A percentile compares a stretch with the other conserved stretches of the same genome.
phyloP scores from a whole-genome alignment of 2,329 filamentous ascomycete genomes.

The Neurospora sp. region DNA sequence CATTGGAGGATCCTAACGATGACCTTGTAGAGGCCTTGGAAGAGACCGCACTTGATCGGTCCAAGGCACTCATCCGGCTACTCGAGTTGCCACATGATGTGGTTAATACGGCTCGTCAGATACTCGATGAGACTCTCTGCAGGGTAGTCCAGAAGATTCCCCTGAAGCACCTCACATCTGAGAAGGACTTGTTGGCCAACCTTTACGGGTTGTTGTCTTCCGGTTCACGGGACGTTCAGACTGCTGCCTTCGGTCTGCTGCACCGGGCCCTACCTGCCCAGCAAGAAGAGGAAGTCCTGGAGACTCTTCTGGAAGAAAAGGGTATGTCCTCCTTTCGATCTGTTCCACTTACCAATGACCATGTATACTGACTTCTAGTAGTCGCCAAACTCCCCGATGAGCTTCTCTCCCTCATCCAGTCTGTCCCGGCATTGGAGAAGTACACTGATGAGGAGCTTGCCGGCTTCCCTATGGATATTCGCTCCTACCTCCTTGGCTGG shows the following conservation, averaged over 20 bases:
- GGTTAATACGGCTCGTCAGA: slow-evolving; percentile 31
- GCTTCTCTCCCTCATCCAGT: slow-evolving; percentile 71
- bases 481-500: slow-evolving; percentile 83
- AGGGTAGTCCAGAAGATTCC: slow-evolving; percentile 59
- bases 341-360: too few relatives aligned
- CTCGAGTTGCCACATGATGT: slow-evolving; percentile 38
- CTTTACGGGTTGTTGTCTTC: slow-evolving; percentile 71
- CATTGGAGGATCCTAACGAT: slow-evolving; percentile 67
- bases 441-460: slow-evolving; percentile 57
- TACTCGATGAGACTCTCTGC: slow-evolving; percentile 66
- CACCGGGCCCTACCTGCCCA: slow-evolving; percentile 67
- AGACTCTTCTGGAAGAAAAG: slow-evolving; percentile 62
- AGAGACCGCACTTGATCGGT: slow-evolving; percentile 46
- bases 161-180: slow-evolving; percentile 38
- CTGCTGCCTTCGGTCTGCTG: slow-evolving; percentile 69
- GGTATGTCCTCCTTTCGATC: slow-evolving; percentile 22
- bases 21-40: slow-evolving; percentile 70
- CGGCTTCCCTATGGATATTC: slow-evolving; percentile 58
- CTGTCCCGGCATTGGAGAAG: slow-evolving; percentile 61
- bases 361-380: slow-evolving; percentile 8
- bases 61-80: slow-evolving; percentile 50
- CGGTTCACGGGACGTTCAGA: slow-evolving; percentile 65
- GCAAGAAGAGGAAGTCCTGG: slow-evolving; percentile 76
- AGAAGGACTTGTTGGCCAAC: slow-evolving; percentile 48
- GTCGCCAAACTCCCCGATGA: slow-evolving; percentile 72